Evolutionary conservation across 495 filamentous ascomycete genomes (phyloP), one percentile per base, ranked within the genome.

Genomic region (Penicillium subrubescens): DNA sequence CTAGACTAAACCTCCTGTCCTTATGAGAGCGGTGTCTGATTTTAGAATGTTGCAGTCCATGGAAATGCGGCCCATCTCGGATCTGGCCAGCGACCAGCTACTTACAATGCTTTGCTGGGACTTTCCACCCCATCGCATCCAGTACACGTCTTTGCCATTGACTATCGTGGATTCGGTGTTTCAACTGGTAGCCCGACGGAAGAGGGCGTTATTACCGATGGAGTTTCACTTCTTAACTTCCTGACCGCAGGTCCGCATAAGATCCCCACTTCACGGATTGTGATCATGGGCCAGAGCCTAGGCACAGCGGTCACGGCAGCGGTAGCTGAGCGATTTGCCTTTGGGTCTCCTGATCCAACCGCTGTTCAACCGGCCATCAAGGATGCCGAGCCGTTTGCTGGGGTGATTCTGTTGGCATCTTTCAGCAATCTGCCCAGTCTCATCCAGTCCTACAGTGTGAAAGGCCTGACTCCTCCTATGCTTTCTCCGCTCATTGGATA

Each of bases 121-220:
- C 70, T 83, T 8, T 83, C 82, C 0, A 81, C 82, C 4, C 81
- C 80, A 1, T 74, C 73, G 14, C 76, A 82, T 50, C 83, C 84
- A 35, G 83, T 90, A 11, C 90, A 92, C 68, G 77, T 91, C 59
- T 77, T 93, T 50, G 79, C 88, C 27, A 83, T 97, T 60, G 93
- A 97, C 80, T 97, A 97, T 77, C 90, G 95, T 31, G 95, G 95
- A 31, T 97, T 91, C 69, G 94, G 94, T 7, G 81, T 86, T 31
- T 93, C 90, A 21, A 91, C 89, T 15, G 93, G 94, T 29, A 79
- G 77, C 17, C 95, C 95, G 3, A 89, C 90, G 0, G 95, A 99
- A 76, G 73, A 82, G 27, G 95, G 95, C 2, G 79, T 99, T 15
- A 90, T 95, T 61, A 86, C 84, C 8, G 95, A 99, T 67, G 93